Base-by-base conservation (phyloP, 1,284 basidiomycete genomes). In the Microbotryum scabiosae region DNA sequence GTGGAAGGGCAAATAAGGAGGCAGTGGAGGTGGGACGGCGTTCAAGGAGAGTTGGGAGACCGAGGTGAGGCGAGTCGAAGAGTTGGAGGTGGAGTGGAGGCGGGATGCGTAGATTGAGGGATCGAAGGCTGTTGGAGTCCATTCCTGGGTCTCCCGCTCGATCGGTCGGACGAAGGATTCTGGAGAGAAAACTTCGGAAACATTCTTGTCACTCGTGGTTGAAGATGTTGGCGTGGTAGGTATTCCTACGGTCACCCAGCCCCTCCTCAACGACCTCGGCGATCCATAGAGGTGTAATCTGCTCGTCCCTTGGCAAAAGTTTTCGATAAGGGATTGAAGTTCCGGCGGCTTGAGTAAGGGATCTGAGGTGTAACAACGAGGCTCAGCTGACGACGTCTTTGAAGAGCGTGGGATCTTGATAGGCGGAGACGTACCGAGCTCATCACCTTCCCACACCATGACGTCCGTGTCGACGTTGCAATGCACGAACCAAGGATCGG, bases 401-500 rank as follows among this genome's bases (percentile, higher is more conserved):
- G 30, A 0, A 2, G 30, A 9, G 30, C 1, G 30, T 9, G 30
- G 30, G 30, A 30, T 30, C 1, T 30, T 8, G 8, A 30, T 9
- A 9, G 30, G 10, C 7, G 4, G 30, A 2, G 8, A 69, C 73
- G 63, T 66, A 76, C 75, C 75, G 0, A 80, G 75, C 56, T 84
- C 75, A 70, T 91, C 88, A 41, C 87, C 87, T 76, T 90, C 87
- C 91, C 92, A 97, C 20, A 98, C 84, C 65, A 97, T 87, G 5
- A 97, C 90, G 75, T 98, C 94, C 32, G 93, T 97, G 74, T 97
- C 92, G 66, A 98, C 86, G 75, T 99, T 99, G 75, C 94, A 97
- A 75, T 98, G 93, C 0, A 97, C 93, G 74, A 97, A 66, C 84
- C 89, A 87, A 61, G 84, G 85, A 74, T 99, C 94, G 1, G 87